A percentile compares a stretch with the other conserved stretches of the same genome.
phyloP scores from a whole-genome alignment of 176 grass and related monocot genomes.

The Guadua angustifolia region DNA sequence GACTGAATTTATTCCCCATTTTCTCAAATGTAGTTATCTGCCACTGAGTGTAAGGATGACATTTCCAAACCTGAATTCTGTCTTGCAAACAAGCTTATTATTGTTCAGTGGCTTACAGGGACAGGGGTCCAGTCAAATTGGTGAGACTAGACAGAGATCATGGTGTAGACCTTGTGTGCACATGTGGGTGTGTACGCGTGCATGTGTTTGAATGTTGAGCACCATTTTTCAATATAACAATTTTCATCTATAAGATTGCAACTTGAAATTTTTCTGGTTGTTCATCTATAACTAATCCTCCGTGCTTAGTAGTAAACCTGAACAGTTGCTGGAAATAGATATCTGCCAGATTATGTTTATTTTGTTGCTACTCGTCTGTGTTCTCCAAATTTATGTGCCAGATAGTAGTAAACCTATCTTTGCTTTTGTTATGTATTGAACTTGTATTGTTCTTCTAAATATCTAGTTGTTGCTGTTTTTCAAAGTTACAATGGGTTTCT shows the following conservation, averaged over 20 bases:
- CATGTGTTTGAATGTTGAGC: conserved; percentile 1
- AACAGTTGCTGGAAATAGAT: neutral
- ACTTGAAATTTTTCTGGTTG: neutral
- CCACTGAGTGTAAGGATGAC: neutral
- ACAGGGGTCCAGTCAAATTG: neutral
- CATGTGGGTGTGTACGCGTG: neutral
- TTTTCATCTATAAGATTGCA: neutral
- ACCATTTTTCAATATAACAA: neutral
- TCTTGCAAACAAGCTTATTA: conserved; percentile 29
- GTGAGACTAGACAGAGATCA: neutral
- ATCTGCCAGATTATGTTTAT: conserved; percentile 11
- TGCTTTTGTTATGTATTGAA: conserved; percentile 1
- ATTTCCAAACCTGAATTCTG: neutral
- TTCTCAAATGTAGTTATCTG: neutral
- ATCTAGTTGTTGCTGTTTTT: conserved; percentile 11
- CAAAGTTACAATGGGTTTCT: conserved; percentile 23
- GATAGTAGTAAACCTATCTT: no score
- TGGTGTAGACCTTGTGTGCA: neutral
- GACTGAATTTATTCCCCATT: neutral
- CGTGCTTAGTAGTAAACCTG: neutral
- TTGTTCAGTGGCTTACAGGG: neutral
- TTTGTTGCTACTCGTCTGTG: conserved; percentile 12
- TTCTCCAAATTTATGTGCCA: neutral
- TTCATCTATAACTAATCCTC: neutral
- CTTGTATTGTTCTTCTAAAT: conserved; percentile 35